These are phyloP conservation scores for Gossypium arboreum DNA, from an alignment of 345 rosid genomes.

Conservation along the genomic window DNA sequence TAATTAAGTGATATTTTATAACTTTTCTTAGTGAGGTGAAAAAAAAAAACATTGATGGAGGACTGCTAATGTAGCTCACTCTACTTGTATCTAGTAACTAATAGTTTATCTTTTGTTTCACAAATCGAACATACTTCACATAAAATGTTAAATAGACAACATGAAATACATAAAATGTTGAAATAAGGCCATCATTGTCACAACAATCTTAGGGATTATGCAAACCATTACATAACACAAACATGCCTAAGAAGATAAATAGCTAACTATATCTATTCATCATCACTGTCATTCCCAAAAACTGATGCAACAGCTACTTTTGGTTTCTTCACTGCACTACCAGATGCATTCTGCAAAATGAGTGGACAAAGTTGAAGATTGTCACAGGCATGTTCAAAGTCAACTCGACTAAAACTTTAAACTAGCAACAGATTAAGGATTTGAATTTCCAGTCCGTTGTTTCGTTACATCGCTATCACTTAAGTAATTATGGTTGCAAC, in stretches of 20 bases:
- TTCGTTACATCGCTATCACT: neutral
- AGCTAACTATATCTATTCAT: conserved; percentile 30
- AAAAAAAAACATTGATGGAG: too few species aligned
- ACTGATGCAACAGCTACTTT: conserved; percentile 63
- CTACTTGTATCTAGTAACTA: too few species aligned
- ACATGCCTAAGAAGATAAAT: neutral
- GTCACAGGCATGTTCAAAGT: neutral
- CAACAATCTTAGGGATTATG: neutral
- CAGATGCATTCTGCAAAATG: conserved; percentile 41
- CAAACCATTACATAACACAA: neutral
- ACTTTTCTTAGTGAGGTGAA: too few species aligned
- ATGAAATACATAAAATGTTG: neutral
- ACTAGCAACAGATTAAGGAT: neutral
- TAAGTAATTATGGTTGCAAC: neutral
- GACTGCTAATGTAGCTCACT: too few species aligned
- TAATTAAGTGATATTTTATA: too few species aligned
- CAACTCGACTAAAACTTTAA: neutral
- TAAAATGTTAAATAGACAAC: neutral
- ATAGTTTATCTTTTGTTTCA: too few species aligned
- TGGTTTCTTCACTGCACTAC: conserved; percentile 56
- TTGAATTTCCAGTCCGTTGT: neutral
- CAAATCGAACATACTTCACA: neutral
- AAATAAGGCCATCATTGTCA: neutral
- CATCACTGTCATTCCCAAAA: conserved; percentile 76
- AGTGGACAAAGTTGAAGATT: neutral